Evolutionary conservation across 2,329 filamentous ascomycete species (phyloP), one percentile per base, ranked within the genome.

Genomic region (Colletotrichum musicola): DNA sequence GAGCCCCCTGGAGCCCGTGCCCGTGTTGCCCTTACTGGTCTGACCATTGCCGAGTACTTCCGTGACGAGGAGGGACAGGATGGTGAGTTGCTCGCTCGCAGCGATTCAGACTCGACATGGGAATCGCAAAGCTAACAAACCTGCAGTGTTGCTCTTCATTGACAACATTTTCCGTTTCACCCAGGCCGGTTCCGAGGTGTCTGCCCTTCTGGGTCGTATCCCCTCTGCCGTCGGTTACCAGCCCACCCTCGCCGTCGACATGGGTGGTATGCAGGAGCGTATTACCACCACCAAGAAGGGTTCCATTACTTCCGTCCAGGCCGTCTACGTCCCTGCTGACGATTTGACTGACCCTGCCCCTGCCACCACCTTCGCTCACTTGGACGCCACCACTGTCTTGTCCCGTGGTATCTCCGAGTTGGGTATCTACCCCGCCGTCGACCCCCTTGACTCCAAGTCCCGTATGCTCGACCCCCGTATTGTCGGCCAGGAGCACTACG

Each of bases 91-190:
- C 22, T 18, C 35, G 44, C 56, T 22, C 20, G 6, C 25, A 57
- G 6, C 30, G 50, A 18, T 14, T 44, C 14, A 47, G n/a, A 18
- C 12, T 47, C 55, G 49, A 6, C n/a, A 4, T 2, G 40, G 16
- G 46, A 9, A 12, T 12, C 12, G 12, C n/a, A n/a, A 10, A 55
- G 65, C 78, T 80, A 73, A 81, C 70, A 66, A 71, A 13, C 66
- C 56, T 1, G 30, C 35, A 92, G 94, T 98, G 90, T 89, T 98
- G 82, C 94, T 98, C 84, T 98, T 98, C 90, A 98, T 98, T 84
- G 96, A 99, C 92, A 99, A 99, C 90, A 98, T 99, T 87, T 98
- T 98, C 94, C 93, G 96, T 81, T 98, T 98, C 90, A 98, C 95
- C 75, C 95, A 98, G 88, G 96, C 96, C 83, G 96, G 96, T 95